phyloP scores from a whole-genome alignment of 2,329 filamentous ascomycete genomes.

The Zalaria sp. region DNA sequence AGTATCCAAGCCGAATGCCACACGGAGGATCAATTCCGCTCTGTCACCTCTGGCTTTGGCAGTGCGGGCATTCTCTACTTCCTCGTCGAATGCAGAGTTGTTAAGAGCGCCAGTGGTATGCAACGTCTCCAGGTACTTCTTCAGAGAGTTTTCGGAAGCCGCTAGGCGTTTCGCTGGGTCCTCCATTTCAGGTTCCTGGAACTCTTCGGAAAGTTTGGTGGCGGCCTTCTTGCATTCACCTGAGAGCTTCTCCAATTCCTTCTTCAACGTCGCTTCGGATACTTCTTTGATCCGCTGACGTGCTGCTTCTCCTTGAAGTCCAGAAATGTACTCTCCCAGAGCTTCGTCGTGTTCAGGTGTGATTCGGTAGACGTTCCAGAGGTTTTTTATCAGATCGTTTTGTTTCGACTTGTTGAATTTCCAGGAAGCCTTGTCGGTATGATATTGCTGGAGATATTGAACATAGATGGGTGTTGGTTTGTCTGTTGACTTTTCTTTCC shows the following conservation, averaged over 20 bases:
- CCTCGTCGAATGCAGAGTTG: constrained; percentile 15
- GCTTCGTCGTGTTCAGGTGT: constrained; percentile 54
- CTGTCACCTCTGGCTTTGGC: constrained; percentile 13
- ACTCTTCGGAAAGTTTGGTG: neutral
- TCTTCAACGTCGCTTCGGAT: constrained; percentile 47
- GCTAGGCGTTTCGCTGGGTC: constrained; percentile 19
- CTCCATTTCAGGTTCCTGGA: constrained; percentile 15
- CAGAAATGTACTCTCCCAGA: constrained; percentile 64
- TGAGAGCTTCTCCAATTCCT: constrained; percentile 15
- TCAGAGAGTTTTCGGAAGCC: constrained; percentile 21
- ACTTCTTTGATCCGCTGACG: constrained; percentile 50
- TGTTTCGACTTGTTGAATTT: constrained; percentile 96
- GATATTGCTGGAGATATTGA: constrained; percentile 64
- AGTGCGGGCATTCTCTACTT: constrained; percentile 20
- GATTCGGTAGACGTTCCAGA: constrained; percentile 58
- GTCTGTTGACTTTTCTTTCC: constrained; percentile 7
- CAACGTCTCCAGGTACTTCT: constrained; percentile 18
- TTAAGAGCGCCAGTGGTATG: constrained; percentile 9
- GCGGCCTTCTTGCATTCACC: constrained; percentile 3
- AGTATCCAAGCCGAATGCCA: constrained; percentile 1
- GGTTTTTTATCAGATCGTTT: constrained; percentile 68
- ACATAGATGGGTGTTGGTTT: constrained; percentile 43
- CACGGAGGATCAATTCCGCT: constrained; percentile 7
- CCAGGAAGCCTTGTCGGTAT: constrained; percentile 57
- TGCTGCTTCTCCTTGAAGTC: constrained; percentile 62